Evolutionary conservation across 345 rosid genomes (phyloP).

Genomic region (Mallotus nudiflorus): DNA sequence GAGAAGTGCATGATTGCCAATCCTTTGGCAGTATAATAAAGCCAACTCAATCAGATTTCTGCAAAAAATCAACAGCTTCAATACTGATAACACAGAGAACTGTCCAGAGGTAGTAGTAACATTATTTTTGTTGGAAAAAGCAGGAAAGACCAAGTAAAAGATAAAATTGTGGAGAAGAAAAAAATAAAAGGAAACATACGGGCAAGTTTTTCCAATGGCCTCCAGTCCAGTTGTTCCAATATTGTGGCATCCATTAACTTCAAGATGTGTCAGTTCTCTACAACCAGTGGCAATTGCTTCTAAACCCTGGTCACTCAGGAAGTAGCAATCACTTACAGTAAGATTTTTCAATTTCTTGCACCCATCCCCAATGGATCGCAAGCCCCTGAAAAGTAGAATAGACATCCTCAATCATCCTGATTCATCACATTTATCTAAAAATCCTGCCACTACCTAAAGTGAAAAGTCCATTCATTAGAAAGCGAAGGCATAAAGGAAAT

Average conservation of each 20-base stretch:
- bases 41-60: constrained; percentile 81
- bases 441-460: background rate
- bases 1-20: constrained; percentile 62
- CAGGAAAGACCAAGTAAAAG: background rate
- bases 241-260: constrained; percentile 90
- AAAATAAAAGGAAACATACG: constrained; percentile 41
- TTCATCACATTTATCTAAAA: background rate
- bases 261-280: constrained; percentile 73
- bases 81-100: constrained; percentile 1
- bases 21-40: constrained; percentile 80
- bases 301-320: constrained; percentile 73
- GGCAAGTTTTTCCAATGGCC: constrained; percentile 80
- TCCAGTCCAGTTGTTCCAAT: constrained; percentile 80
- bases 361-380: constrained; percentile 67
- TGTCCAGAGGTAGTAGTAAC: background rate
- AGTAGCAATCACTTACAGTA: constrained; percentile 76
- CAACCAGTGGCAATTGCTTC: constrained; percentile 81
- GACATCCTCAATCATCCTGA: constrained; percentile 1
- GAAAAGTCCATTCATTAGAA: background rate
- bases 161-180: background rate
- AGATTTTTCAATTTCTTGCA: constrained; percentile 76
- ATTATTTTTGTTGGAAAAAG: no score
- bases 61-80: constrained; percentile 33
- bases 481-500: background rate
- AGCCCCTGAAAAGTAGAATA: constrained; percentile 64